phyloP scores from a whole-genome alignment of 331 rosid species.

The Malus hybrid region DNA sequence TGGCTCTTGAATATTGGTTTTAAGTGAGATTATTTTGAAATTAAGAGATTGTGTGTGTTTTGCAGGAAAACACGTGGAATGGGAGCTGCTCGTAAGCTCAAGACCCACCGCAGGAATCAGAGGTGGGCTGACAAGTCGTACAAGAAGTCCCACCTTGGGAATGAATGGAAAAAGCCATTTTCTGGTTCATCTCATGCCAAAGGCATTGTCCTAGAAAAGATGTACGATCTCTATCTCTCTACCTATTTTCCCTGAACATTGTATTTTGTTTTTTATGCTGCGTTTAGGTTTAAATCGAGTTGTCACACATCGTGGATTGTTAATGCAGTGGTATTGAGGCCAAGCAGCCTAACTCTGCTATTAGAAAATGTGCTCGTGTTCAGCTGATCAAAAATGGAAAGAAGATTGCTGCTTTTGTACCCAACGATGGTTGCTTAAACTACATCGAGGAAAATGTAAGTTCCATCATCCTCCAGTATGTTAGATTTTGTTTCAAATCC shows the following conservation, averaged over 20 bases:
- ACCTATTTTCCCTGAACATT: neutral
- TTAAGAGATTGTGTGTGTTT: neutral
- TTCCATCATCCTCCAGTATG: neutral
- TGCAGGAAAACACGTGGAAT: constrained; percentile 44
- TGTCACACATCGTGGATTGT: neutral
- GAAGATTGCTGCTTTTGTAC: constrained; percentile 39
- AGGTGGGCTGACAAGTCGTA: constrained; percentile 42
- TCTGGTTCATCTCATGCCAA: constrained; percentile 39
- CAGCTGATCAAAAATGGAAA: constrained; percentile 36
- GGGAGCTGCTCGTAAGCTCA: constrained; percentile 49
- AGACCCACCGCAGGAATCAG: constrained; percentile 36
- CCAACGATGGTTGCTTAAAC: constrained; percentile 35
- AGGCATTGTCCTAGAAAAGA: constrained; percentile 38
- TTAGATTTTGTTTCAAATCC: neutral
- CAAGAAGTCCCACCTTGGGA: constrained; percentile 38
- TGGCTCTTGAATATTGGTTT: neutral
- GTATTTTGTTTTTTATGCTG: neutral
- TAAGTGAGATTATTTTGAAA: neutral
- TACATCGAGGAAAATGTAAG: constrained; percentile 37
- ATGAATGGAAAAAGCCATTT: constrained; percentile 40
- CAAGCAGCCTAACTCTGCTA: constrained; percentile 40
- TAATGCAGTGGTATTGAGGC: constrained; percentile 39
- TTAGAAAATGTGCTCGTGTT: constrained; percentile 35
- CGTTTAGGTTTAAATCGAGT: neutral
- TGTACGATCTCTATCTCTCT: constrained; percentile 11